Conservation (phyloP, 1,284 basidiomycete species). For the Pyrrhoderma noxium region DNA sequence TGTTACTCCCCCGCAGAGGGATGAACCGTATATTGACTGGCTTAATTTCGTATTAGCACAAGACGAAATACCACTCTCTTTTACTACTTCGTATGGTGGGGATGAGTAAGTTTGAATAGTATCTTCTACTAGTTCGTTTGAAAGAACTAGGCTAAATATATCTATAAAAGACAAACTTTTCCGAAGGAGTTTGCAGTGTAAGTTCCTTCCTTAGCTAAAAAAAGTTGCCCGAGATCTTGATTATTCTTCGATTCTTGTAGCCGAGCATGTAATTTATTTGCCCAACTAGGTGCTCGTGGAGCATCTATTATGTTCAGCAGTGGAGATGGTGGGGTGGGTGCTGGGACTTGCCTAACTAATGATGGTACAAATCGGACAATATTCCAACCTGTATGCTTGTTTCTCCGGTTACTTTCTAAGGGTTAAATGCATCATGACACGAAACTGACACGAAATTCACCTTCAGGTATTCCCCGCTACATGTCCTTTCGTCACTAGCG, state of each 20-base stretch:
- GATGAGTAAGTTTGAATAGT: conserved; percentile 23
- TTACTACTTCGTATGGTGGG: conserved; percentile 24
- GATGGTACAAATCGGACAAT: conserved; percentile 31
- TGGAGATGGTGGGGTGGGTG: conserved; percentile 35
- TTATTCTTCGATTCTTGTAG: conserved; percentile 20
- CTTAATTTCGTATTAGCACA: conserved; percentile 18
- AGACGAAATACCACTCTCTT: conserved; percentile 19
- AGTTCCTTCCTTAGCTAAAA: conserved; percentile 19
- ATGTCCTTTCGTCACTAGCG: conserved; percentile 25
- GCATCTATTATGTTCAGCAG: conserved; percentile 37
- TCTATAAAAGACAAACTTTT: conserved; percentile 16
- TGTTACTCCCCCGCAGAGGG: conserved; percentile 27
- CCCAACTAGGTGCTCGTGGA: conserved; percentile 39
- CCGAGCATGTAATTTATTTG: conserved; percentile 38
- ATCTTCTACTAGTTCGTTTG: too few species aligned
- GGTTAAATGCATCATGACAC: too few species aligned
- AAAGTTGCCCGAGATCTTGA: too few species aligned
- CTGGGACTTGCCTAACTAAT: conserved; percentile 33
- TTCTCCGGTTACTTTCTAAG: too few species aligned
- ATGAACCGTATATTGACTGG: conserved; percentile 31
- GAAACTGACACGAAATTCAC: too few species aligned
- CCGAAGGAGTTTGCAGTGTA: conserved; percentile 24
- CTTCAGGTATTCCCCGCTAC: conserved; percentile 34
- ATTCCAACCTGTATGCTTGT: conserved; percentile 30
- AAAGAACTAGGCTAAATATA: too few species aligned